These are phyloP conservation scores for Apophysomyces sp. DNA, from an alignment of 371 early-diverging fungal genomes.

Conservation along the genomic window DNA sequence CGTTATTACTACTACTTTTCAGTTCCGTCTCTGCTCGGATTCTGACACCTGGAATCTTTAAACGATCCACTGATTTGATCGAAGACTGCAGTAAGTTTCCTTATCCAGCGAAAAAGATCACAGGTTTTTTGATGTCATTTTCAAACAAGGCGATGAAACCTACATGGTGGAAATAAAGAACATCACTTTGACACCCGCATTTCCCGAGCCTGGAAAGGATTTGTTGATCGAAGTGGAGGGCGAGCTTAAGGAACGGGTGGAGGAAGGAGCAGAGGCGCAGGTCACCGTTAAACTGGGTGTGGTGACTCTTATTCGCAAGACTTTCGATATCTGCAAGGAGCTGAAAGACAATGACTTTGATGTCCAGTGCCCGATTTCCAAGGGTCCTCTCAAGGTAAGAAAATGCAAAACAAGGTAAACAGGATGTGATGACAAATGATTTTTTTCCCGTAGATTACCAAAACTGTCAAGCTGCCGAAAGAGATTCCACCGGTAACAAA, in stretches of 20 bases:
- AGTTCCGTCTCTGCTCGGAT: not conserved
- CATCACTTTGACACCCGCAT: constrained; percentile 14
- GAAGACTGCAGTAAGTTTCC: constrained; percentile 5
- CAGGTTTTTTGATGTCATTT: not conserved
- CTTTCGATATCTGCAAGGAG: constrained; percentile 56
- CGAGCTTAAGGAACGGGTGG: constrained; percentile 32
- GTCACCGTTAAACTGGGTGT: constrained; percentile 54
- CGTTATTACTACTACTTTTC: not conserved
- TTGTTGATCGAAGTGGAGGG: constrained; percentile 58
- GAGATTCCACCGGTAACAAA: constrained; percentile 7
- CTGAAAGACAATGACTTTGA: constrained; percentile 39
- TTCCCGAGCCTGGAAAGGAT: constrained; percentile 59
- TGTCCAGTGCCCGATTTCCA: constrained; percentile 12
- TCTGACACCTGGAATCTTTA: not conserved
- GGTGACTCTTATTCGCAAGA: constrained; percentile 35
- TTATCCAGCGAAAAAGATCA: not conserved
- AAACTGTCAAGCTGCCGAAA: constrained; percentile 3
- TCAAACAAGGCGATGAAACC: constrained; percentile 2
- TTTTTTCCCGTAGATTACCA: not conserved
- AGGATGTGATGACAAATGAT: not conserved
- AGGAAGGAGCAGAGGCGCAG: constrained; percentile 48
- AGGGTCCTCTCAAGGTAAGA: constrained; percentile 13
- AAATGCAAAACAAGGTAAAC: not conserved
- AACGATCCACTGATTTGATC: constrained; percentile 1
- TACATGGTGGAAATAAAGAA: constrained; percentile 17